phyloP scores from a whole-genome alignment of 1,139 yeast genomes.

The Eremothecium gossypii region DNA sequence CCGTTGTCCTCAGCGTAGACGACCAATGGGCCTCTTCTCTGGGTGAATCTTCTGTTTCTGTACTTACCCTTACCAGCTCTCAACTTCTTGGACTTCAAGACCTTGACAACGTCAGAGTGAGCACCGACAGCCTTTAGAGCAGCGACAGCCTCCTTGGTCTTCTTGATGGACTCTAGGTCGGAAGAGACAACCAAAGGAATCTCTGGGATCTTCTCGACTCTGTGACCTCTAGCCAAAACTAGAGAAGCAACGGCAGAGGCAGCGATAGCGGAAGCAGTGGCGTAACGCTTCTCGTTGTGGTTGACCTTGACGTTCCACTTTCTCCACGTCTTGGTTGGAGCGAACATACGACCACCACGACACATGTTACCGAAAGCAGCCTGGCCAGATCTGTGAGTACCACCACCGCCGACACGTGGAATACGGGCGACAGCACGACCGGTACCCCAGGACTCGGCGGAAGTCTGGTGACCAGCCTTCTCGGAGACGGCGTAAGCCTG shows the following conservation, averaged over 20 bases:
- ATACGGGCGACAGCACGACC: conserved; percentile 99
- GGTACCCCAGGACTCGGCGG: conserved; percentile 99
- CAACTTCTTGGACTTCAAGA: conserved; percentile 95
- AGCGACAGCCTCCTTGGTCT: conserved; percentile 99
- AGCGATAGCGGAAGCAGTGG: conserved; percentile 99
- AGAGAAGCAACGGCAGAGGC: conserved; percentile 98
- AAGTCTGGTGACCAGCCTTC: conserved; percentile 99
- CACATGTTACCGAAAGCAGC: conserved; percentile 99
- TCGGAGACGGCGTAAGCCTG: conserved; percentile 99
- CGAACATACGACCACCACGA: conserved; percentile 99
- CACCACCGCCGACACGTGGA: conserved; percentile 99
- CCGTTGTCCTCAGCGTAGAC: conserved; percentile 98
- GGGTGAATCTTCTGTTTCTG: conserved; percentile 99
- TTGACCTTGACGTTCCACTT: conserved; percentile 99
- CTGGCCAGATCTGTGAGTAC: conserved; percentile 99
- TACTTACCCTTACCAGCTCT: conserved; percentile 99
- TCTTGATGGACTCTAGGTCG: conserved; percentile 85
- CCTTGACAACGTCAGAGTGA: conserved; percentile 96
- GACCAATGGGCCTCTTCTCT: conserved; percentile 99
- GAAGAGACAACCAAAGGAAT: conserved; percentile 95
- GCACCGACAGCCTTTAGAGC: conserved; percentile 98
- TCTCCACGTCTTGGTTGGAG: conserved; percentile 99
- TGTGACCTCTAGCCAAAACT: conserved; percentile 99
- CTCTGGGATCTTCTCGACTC: conserved; percentile 96
- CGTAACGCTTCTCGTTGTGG: conserved; percentile 99